Evolutionary conservation across 768 basidiomycete genomes (phyloP), one percentile per base, ranked within the genome.

Genomic region (Rhodotorula sphaerocarpa): DNA sequence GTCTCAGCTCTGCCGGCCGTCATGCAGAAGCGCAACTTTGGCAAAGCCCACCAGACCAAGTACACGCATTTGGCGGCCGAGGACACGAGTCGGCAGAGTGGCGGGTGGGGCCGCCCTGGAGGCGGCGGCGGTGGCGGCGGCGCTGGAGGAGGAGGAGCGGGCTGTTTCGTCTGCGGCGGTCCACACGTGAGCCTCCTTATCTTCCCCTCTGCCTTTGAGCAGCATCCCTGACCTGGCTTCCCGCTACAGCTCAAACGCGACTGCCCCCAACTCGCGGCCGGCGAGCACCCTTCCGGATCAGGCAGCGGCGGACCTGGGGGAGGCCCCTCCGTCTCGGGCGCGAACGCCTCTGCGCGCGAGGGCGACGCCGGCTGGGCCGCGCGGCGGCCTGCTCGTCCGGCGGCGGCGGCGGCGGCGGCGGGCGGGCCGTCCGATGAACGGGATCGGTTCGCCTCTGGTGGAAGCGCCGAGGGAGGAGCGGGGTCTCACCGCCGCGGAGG

Each of bases 41-140:
- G 90, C 50, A 91, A 90, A 76, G 84, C 88, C 63, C 84, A 88
- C 73, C 84, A 87, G 50, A 90, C 89, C 34, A 92, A 99, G 78
- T 97, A 97, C 71, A 97, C 95, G 21, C 93, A 99, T 77, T 76
- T 99, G 66, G 76, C 90, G 42, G 92, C 92, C 72, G 88, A 97
- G 79, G 93, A 97, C 74, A 97, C 93, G 1, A 57, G 41, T 3
- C 25, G 55, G 4, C 36, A n/a, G 25, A 48, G 51, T 18, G 55
- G 66, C 10, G 69, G 66, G 11, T 65, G 60, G 44, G 63, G 50
- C 20, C 44, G 25, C 33, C 31, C 52, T 21, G 39, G 34, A 25
- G 45, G 43, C 0, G 21, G 20, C n/a, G 50, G 55, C 50, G 65
- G 71, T 57, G 62, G 70, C n/a, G 71, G 63, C 27, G 65, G 65